Conservation (phyloP, 768 basidiomycete genomes). For the Jaapia argillacea region DNA sequence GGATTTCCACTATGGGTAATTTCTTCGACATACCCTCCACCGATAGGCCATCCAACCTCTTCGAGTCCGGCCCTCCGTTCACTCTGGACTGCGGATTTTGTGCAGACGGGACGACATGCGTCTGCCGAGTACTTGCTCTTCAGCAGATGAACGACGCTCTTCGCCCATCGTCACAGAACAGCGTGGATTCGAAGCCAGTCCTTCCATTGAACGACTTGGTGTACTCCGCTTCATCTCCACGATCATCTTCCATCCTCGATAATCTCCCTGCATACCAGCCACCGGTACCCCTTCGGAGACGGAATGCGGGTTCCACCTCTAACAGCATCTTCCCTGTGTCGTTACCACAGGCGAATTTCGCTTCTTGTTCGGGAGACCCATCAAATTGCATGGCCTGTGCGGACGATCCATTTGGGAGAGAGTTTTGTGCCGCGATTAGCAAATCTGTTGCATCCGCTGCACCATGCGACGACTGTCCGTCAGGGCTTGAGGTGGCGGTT, state of each 20-base stretch:
- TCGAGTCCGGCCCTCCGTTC: constrained; percentile 21
- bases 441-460: constrained; percentile 43
- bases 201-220: too few relatives aligned
- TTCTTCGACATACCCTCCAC: constrained; percentile 29
- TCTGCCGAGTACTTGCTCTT: constrained; percentile 61
- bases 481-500: constrained; percentile 12
- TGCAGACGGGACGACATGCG: constrained; percentile 55
- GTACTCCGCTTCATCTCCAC: neutral
- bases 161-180: constrained; percentile 4
- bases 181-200: too few relatives aligned
- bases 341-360: constrained; percentile 12
- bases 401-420: constrained; percentile 79
- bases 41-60: constrained; percentile 13
- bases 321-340: constrained; percentile 46
- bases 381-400: constrained; percentile 79
- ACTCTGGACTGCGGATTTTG: constrained; percentile 71
- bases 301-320: constrained; percentile 22
- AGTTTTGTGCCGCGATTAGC: constrained; percentile 73
- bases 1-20: constrained; percentile 19
- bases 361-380: constrained; percentile 75
- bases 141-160: constrained; percentile 29
- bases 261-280: constrained; percentile 75
- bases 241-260: constrained; percentile 54
- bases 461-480: constrained; percentile 50
- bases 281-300: constrained; percentile 70